Base-by-base conservation (phyloP, 1,139 yeast species). In the Kodamaea sp. region DNA sequence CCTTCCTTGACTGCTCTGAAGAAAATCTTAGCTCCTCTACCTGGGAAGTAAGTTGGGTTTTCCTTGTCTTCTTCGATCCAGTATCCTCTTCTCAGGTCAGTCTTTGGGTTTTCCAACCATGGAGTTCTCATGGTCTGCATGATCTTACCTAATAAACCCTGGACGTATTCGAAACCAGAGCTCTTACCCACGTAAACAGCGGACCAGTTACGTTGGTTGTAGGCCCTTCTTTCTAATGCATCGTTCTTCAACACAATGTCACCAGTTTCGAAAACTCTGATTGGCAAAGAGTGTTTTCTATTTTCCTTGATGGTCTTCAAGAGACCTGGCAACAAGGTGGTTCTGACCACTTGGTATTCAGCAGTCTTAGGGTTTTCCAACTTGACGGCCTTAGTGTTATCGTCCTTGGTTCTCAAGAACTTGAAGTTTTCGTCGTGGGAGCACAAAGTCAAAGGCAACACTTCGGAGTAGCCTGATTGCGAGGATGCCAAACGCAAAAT, bases 301-400 rank as follows among this genome's bases (percentile, higher is more conserved):
- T 94, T 94, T 69, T 94, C 98, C 59, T 88, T 83, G 49, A 94
- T 83, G 22, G 98, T 92, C 67, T 94, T 94, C 57, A 94, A 78
- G 44, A 94, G 77, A 49, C 99, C 99, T 32, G 98, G 97, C 41
- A 92, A 70, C 50, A 94, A 74, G 24, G 95, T 80, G 14, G 98
- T 92, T 72, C 98, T 83, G 25, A 94, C 97, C 41, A 94, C 98
- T 70, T 94, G 97, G 64, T 92, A 94, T 67, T 94, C 99, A 33
- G 80, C 66, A 14, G 98, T 92, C 71, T 94, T 94, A 44, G 99
- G 99, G 65, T 94, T 94, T 40, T 86, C 97, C 52, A 94, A 78
- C 52, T 84, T 81, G 37, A 94, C 97, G 24, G 94, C 97, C 35
- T 69, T 68, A 14, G 76, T 76, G 45, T 77, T 77, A 57, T 89